Percentiles rank a stretch among this genome's conserved stretches.
These are phyloP conservation scores for Metschnikowia hibisci DNA, from an alignment of 805 yeast genomes.

Conservation along the genomic window DNA sequence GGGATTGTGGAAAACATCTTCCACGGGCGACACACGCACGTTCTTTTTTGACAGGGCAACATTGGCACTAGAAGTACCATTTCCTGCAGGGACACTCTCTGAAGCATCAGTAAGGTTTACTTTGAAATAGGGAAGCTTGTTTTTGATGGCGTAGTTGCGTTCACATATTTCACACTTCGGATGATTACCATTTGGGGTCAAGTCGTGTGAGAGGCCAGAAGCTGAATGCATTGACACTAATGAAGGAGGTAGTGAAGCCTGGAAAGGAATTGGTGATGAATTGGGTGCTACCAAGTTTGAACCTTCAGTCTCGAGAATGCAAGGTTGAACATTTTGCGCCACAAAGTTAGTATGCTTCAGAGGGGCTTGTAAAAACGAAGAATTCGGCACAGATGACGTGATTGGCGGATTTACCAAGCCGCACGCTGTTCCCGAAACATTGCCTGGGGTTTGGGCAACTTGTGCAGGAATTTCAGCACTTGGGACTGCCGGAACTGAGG, in stretches of 20 bases:
- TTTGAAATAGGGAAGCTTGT: slow-evolving; percentile 2
- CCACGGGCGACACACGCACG: not conserved
- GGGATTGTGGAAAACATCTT: slow-evolving; percentile 3
- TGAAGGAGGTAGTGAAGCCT: not conserved
- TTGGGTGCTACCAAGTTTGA: no score
- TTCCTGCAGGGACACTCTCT: not conserved
- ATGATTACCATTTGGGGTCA: not conserved
- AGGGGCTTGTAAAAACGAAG: no score
- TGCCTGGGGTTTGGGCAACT: no score
- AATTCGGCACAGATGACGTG: no score
- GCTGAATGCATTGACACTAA: not conserved
- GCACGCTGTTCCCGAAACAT: no score
- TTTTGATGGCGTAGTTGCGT: slow-evolving; percentile 4
- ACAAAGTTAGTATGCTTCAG: no score
- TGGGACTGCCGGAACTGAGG: no score
- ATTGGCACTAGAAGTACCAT: not conserved
- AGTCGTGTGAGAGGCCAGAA: not conserved
- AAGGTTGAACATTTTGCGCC: no score
- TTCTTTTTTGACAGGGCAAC: not conserved
- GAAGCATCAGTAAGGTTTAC: not conserved
- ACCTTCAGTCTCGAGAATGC: no score
- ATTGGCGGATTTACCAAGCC: no score
- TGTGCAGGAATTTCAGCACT: no score
- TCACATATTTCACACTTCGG: slow-evolving; percentile 3
- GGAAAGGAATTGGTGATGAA: no score